A percentile compares a stretch with the other conserved stretches of the same genome.
Evolutionary conservation across 768 basidiomycete genomes (phyloP).

Genomic region (Suillus luteus): DNA sequence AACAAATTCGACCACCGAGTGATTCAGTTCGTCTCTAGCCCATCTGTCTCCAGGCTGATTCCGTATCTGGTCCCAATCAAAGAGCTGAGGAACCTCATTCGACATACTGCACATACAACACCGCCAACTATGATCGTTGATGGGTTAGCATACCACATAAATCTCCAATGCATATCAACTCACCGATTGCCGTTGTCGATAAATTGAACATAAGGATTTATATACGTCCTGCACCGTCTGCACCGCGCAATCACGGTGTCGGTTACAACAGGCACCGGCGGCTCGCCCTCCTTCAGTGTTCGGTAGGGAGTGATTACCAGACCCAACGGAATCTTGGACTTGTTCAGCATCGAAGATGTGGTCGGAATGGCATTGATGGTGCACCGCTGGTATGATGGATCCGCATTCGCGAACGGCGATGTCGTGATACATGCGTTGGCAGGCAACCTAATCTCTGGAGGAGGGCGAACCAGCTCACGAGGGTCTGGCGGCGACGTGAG

Average conservation of each 20-base stretch:
- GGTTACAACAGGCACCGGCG: slow-evolving; percentile 83
- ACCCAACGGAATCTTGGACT: slow-evolving; percentile 89
- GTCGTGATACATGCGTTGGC: slow-evolving; percentile 81
- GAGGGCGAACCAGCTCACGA: slow-evolving; percentile 73
- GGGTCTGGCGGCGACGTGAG: slow-evolving; percentile 94
- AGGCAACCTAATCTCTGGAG: slow-evolving; percentile 89
- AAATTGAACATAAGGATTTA: slow-evolving; percentile 97
- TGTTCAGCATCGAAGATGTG: slow-evolving; percentile 81
- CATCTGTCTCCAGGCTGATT: slow-evolving; percentile 97
- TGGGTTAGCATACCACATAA: slow-evolving; percentile 14
- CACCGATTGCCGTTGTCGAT: slow-evolving; percentile 95
- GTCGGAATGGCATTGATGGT: slow-evolving; percentile 95
- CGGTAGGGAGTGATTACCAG: slow-evolving; percentile 91
- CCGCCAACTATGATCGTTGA: slow-evolving; percentile 70
- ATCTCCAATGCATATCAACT: slow-evolving; percentile 21
- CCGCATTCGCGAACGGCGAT: slow-evolving; percentile 78
- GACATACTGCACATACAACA: slow-evolving; percentile 99
- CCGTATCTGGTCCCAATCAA: slow-evolving; percentile 95
- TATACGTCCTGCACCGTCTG: slow-evolving; percentile 93
- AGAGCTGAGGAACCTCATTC: slow-evolving; percentile 97
- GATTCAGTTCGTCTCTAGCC: slow-evolving; percentile 90
- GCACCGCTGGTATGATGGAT: slow-evolving; percentile 87
- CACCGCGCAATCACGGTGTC: slow-evolving; percentile 97
- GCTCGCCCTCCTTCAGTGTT: slow-evolving; percentile 79
- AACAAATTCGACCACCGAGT: slow-evolving; percentile 93